Conservation (phyloP, 2,329 filamentous ascomycete genomes). For the Fonsecaea pedrosoi region DNA sequence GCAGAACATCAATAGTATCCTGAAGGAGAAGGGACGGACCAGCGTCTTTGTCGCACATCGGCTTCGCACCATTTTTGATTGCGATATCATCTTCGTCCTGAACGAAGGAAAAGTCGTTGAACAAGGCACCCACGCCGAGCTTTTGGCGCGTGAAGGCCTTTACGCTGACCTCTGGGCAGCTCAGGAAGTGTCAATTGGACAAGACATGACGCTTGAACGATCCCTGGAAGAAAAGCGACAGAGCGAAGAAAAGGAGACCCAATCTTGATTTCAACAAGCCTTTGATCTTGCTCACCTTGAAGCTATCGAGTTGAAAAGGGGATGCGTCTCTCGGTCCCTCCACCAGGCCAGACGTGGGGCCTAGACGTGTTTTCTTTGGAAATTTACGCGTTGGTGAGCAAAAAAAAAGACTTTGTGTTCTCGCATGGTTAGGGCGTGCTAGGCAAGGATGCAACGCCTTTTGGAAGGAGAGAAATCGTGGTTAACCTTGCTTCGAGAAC, state of each 20-base stretch:
- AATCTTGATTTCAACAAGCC: neutral
- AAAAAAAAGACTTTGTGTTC: neutral
- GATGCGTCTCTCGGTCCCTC: neutral
- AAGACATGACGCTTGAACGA: constrained; percentile 50
- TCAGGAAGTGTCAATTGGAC: constrained; percentile 64
- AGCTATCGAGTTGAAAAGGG: neutral
- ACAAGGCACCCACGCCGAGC: constrained; percentile 81
- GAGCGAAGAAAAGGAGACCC: constrained; percentile 18
- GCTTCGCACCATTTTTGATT: constrained; percentile 90
- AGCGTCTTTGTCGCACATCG: constrained; percentile 96
- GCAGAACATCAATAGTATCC: constrained; percentile 88
- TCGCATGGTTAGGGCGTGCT: neutral
- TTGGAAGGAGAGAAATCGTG: neutral
- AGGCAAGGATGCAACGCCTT: neutral
- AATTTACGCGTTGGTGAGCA: neutral
- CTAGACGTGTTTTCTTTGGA: neutral
- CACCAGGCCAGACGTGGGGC: neutral
- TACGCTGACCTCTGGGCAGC: constrained; percentile 87
- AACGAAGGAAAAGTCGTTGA: constrained; percentile 85
- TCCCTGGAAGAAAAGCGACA: constrained; percentile 47
- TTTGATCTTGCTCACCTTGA: neutral
- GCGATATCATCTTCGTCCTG: constrained; percentile 89
- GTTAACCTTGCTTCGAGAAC: constrained; percentile 1
- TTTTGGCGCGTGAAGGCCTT: constrained; percentile 76
- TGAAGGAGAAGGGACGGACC: constrained; percentile 85